These are phyloP conservation scores for Penicillium sp. DNA, from an alignment of 2,329 filamentous ascomycete species.

Conservation along the genomic window DNA sequence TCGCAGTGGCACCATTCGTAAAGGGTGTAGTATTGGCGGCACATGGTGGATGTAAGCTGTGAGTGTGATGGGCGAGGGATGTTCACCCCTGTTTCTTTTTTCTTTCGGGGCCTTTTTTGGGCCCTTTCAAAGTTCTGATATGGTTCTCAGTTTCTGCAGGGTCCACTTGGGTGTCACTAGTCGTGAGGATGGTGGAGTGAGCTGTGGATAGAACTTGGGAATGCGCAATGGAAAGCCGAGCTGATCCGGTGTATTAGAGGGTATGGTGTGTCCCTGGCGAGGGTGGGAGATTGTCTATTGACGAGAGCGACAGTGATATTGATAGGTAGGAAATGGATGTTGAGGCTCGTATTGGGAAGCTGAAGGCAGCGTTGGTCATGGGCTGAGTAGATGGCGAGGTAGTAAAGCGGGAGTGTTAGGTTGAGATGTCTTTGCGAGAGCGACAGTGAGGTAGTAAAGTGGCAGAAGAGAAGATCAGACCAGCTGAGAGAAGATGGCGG, in stretches of 20 bases:
- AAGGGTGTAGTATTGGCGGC: constrained; percentile 40
- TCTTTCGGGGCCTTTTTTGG: neutral
- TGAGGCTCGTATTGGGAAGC: neutral
- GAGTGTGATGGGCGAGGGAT: neutral
- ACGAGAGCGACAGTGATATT: neutral
- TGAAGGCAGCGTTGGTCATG: neutral
- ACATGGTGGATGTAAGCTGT: constrained; percentile 28
- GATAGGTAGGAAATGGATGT: neutral
- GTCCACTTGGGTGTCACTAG: neutral
- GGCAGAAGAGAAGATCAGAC: constrained; percentile 17
- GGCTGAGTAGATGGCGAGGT: neutral
- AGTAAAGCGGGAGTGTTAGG: constrained; percentile 9
- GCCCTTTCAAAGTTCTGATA: no score
- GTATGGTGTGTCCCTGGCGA: neutral
- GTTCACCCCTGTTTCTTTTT: neutral
- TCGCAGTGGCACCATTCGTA: constrained; percentile 45
- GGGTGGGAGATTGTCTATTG: neutral
- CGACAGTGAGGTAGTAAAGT: constrained; percentile 3
- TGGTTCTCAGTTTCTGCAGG: neutral
- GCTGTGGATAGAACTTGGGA: neutral
- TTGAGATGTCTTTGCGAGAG: constrained; percentile 3
- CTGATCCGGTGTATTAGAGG: neutral
- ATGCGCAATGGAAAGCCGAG: neutral
- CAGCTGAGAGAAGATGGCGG: constrained; percentile 21
- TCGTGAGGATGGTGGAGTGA: neutral